Evolutionary conservation across 2,329 filamentous ascomycete genomes (phyloP).

Genomic region (Clarireedia paspali): DNA sequence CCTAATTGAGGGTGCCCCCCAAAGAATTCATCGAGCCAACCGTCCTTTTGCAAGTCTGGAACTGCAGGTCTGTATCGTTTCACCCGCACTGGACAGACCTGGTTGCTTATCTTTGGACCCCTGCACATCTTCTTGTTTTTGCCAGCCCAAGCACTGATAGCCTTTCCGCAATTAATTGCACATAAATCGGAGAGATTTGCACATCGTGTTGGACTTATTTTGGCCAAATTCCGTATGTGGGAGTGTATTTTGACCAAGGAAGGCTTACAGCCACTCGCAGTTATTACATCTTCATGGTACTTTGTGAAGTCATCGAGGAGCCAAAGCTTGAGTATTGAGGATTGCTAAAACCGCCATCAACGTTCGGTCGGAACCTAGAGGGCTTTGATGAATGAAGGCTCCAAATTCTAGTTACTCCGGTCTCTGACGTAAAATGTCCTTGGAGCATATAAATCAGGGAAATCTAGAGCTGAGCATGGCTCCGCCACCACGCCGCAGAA

Average conservation of each 20-base stretch:
- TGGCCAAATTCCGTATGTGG: background rate
- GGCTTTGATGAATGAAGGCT: background rate
- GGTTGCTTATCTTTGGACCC: slow-evolving; percentile 6
- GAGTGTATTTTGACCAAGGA: background rate
- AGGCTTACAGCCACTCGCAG: background rate
- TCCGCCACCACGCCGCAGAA: slow-evolving; percentile 25
- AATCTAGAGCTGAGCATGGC: slow-evolving; percentile 21
- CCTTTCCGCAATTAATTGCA: background rate
- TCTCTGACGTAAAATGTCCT: slow-evolving; percentile 12
- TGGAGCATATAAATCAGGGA: slow-evolving; percentile 19
- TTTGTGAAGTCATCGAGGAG: background rate
- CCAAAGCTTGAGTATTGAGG: background rate
- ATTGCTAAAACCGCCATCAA: too few relatives aligned
- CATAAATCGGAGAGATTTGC: background rate
- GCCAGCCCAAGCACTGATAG: slow-evolving; percentile 1
- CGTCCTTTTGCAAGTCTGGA: background rate
- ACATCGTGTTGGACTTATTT: background rate
- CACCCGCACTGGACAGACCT: slow-evolving; percentile 2
- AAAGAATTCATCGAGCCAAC: too few relatives aligned
- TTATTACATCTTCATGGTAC: background rate
- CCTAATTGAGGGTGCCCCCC: too few relatives aligned
- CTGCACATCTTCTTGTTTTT: slow-evolving; percentile 1
- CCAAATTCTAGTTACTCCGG: too few relatives aligned
- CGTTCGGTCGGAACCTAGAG: background rate
- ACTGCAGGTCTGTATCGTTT: background rate